Percentiles rank a stretch among this genome's conserved stretches.
These are phyloP conservation scores for Sesbania bispinosa DNA, from an alignment of 306 rosid genomes.

Conservation along the genomic window DNA sequence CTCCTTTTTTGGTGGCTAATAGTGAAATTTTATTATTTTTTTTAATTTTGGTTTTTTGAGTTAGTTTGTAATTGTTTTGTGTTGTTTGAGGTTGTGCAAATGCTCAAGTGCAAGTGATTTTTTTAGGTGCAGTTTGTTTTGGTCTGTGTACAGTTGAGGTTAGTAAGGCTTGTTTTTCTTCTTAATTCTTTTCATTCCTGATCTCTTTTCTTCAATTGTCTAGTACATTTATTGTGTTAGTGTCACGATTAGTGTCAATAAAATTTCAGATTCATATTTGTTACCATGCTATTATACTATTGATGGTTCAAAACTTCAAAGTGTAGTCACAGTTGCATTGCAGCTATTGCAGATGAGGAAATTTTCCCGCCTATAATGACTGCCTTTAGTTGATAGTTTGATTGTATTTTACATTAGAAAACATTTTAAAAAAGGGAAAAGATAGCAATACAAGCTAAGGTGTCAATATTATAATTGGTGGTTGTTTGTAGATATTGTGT, in stretches of 20 bases:
- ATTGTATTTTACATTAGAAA: too few species aligned
- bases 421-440: too few species aligned
- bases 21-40: neutral
- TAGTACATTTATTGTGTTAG: neutral
- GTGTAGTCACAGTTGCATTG: too few species aligned
- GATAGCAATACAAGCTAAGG: too few species aligned
- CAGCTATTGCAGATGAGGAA: too few species aligned
- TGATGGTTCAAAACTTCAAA: neutral
- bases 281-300: neutral
- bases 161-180: neutral
- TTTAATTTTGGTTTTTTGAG: neutral
- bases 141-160: neutral
- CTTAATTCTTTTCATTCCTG: neutral
- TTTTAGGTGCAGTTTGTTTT: too few species aligned
- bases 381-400: too few species aligned
- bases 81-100: neutral
- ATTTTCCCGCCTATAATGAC: too few species aligned
- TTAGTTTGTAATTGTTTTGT: neutral
- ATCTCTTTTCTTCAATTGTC: too few species aligned
- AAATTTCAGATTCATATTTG: neutral
- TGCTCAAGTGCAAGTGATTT: neutral
- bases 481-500: too few species aligned
- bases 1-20: slow-evolving; percentile 86
- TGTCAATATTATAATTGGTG: too few species aligned
- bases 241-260: neutral